Evolutionary conservation across 1,284 basidiomycete genomes (phyloP), one percentile per base, ranked within the genome.

Genomic region (Singerocomus inundabilis): DNA sequence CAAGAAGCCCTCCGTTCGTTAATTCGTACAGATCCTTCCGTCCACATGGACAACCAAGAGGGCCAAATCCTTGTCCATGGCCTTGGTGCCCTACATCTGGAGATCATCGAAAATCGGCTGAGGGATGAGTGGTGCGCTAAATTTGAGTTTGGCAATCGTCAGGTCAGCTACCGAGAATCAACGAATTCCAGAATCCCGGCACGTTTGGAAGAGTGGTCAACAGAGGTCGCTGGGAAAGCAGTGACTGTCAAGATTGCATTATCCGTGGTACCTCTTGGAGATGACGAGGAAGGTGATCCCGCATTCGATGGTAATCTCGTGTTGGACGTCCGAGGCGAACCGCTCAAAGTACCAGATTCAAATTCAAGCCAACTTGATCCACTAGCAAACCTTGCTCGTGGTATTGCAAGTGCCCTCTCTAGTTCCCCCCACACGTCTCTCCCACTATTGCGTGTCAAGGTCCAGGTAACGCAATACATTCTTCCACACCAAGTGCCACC

Each of bases 1-100:
- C 81, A 87, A 62, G 79, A 85, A 43, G 91, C 92, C 5, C 72
- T 95, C 18, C 72, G 78, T 31, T 75, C 88, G 7, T 75, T 95
- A 24, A 75, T 84, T n/a, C 85, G 91, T 9, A 94, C 92, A 1
- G 91, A 95, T 60, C 91, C 91, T 12, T 92, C 88, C 2, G 79
- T 93, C 28, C 84, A 89, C 6, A 73, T 87, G 21, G 89, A 91
- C 51, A 72, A 74, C 9, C 83, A 88, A 48, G 90, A 93, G 54
- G 91, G 91, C 0, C 91, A 95, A 61, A 75, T 90, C 32, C 77
- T 95, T 32, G 77, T 93, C 2, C 88, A 92, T 57, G 91, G 91
- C 5, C 80, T 94, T 48, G 91, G 91, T 12, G 82, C 88, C 33
- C 76, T 95, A 26, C 91, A 95, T 64, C 78, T 95, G 7, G 92